These are phyloP conservation scores for Kazachstania sp. DNA, from an alignment of 1,139 yeast species.

Conservation along the genomic window DNA sequence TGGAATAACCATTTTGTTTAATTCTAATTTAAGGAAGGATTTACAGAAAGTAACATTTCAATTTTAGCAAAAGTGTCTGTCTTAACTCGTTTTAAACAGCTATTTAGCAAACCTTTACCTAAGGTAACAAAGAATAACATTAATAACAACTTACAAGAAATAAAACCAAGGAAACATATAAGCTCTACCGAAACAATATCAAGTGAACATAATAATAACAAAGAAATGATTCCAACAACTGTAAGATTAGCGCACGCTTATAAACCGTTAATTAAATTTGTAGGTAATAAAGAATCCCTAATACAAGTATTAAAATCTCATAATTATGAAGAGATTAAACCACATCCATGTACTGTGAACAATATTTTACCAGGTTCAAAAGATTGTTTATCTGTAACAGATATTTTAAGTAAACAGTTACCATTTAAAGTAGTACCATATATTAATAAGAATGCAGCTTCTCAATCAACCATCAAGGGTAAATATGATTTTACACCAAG, in stretches of 20 bases:
- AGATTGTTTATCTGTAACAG: conserved; percentile 23
- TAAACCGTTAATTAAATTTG: conserved; percentile 53
- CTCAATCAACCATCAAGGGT: conserved; percentile 13
- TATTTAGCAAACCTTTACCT: conserved; percentile 1
- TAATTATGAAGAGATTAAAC: conserved; percentile 18
- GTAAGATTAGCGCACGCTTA: conserved; percentile 31
- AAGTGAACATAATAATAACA: neutral
- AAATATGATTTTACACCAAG: conserved; percentile 36
- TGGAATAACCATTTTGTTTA: no score
- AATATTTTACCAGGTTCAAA: conserved; percentile 37
- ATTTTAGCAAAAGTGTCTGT: conserved; percentile 3
- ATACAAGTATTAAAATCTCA: conserved; percentile 21
- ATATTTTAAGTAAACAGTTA: conserved; percentile 21
- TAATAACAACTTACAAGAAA: neutral
- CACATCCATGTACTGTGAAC: conserved; percentile 43
- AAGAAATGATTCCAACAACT: conserved; percentile 32
- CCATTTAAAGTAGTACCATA: conserved; percentile 34
- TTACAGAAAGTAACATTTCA: no score
- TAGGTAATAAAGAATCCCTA: conserved; percentile 39
- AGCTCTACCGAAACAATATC: neutral
- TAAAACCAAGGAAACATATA: neutral
- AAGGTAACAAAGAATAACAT: neutral
- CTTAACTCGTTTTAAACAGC: conserved; percentile 4
- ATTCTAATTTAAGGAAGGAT: no score
- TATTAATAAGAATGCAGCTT: conserved; percentile 10